Conservation (phyloP, 2,329 filamentous ascomycete genomes). For the Cucurbitaria berberidis region DNA sequence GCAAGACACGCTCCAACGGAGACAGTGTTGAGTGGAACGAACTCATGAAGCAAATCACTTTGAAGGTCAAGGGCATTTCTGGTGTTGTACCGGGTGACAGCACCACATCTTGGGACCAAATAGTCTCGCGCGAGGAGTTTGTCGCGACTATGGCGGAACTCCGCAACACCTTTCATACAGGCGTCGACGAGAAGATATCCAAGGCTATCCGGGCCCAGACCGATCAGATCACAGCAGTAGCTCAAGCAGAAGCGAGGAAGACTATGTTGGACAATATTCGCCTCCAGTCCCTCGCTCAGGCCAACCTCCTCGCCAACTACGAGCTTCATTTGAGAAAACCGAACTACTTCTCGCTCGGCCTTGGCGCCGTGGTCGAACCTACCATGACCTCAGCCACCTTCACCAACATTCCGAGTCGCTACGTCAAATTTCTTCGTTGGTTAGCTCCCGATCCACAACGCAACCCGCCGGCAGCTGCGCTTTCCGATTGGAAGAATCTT, state of each 20-base stretch:
- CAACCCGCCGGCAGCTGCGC: conserved; percentile 60
- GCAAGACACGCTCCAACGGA: conserved; percentile 58
- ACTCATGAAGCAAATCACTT: conserved; percentile 61
- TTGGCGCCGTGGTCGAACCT: conserved; percentile 70
- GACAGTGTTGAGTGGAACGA: conserved; percentile 56
- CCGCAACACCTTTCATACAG: conserved; percentile 25
- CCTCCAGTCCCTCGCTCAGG: conserved; percentile 39
- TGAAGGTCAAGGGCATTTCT: conserved; percentile 39
- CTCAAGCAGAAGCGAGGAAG: conserved; percentile 34
- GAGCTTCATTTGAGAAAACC: conserved; percentile 52
- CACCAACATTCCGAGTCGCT: conserved; percentile 16
- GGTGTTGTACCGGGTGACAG: conserved; percentile 10
- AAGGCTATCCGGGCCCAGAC: conserved; percentile 24
- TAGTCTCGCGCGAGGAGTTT: conserved; percentile 59
- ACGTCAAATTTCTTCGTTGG: conserved; percentile 2
- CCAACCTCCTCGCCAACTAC: conserved; percentile 40
- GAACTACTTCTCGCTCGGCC: conserved; percentile 74
- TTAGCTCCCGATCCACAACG: conserved; percentile 27
- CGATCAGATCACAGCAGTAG: conserved; percentile 22
- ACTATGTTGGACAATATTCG: conserved; percentile 41
- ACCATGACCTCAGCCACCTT: conserved; percentile 63
- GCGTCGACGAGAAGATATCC: conserved; percentile 34
- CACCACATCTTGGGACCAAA: conserved; percentile 13
- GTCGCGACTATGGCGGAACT: conserved; percentile 42
- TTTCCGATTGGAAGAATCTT: conserved; percentile 75